Conservation (phyloP, 257 asterid species). For the Solanum etuberosum region DNA sequence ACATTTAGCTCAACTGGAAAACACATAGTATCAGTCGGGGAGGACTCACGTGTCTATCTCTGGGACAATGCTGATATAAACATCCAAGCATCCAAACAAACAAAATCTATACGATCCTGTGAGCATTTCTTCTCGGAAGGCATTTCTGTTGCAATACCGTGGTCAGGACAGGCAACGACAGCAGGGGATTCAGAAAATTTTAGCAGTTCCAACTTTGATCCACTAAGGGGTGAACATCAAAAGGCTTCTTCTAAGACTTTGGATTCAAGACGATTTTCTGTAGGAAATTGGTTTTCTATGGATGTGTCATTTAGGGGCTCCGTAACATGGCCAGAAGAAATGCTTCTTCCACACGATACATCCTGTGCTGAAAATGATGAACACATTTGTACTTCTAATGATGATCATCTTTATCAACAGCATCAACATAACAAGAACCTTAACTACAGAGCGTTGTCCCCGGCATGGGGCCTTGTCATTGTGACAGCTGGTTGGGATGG, state of each 20-base stretch:
- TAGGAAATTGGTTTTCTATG: conserved; percentile 57
- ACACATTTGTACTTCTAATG: neutral
- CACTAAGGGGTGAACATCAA: neutral
- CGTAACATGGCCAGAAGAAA: conserved; percentile 83
- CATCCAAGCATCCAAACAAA: conserved; percentile 29
- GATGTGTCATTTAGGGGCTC: conserved; percentile 40
- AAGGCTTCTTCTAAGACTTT: conserved; percentile 7
- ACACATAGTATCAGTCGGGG: conserved; percentile 71
- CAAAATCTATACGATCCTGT: conserved; percentile 49
- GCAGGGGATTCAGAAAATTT: neutral
- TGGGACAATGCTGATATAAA: conserved; percentile 48
- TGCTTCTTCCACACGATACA: conserved; percentile 39
- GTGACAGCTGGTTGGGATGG: conserved; percentile 62
- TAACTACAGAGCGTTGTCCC: conserved; percentile 3
- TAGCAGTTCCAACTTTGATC: neutral
- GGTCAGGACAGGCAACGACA: conserved; percentile 22
- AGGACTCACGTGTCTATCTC: conserved; percentile 54
- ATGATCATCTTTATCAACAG: conserved; percentile 7
- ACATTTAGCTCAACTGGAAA: conserved; percentile 48
- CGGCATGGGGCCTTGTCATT: conserved; percentile 63
- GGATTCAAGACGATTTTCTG: conserved; percentile 50
- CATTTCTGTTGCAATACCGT: conserved; percentile 50
- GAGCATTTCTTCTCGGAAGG: conserved; percentile 49
- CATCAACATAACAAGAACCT: neutral
- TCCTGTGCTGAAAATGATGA: conserved; percentile 8